Evolutionary conservation across 495 filamentous ascomycete genomes (phyloP).

Genomic region (Penicillium paradoxum): DNA sequence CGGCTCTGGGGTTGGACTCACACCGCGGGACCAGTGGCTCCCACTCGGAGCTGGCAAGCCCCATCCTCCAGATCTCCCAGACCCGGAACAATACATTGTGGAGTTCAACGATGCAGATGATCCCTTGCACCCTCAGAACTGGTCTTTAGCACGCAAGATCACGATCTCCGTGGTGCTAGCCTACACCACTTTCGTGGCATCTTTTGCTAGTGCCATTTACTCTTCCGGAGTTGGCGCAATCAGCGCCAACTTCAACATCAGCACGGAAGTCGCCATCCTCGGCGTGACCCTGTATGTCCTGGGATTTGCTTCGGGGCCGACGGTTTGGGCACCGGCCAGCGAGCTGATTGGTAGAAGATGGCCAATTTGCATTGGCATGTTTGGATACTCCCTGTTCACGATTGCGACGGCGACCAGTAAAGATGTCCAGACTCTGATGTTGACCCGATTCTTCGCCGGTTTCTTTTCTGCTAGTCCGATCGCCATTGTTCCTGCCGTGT

Average conservation of each 20-base stretch:
- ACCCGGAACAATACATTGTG: slow-evolving; percentile 47
- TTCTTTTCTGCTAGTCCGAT: slow-evolving; percentile 42
- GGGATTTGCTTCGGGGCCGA: slow-evolving; percentile 49
- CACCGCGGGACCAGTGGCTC: slow-evolving; percentile 26
- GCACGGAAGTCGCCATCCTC: slow-evolving; percentile 47
- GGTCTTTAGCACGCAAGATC: slow-evolving; percentile 29
- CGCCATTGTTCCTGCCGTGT: slow-evolving; percentile 40
- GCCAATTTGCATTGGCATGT: slow-evolving; percentile 50
- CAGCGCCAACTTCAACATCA: slow-evolving; percentile 41
- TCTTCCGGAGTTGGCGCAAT: slow-evolving; percentile 41
- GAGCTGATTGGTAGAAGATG: slow-evolving; percentile 64
- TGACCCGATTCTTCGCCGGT: slow-evolving; percentile 47
- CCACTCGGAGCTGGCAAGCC: slow-evolving; percentile 38
- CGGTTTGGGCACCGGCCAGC: slow-evolving; percentile 61
- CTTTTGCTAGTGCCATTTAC: slow-evolving; percentile 52
- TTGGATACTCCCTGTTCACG: slow-evolving; percentile 50
- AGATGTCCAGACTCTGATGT: slow-evolving; percentile 51
- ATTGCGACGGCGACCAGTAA: slow-evolving; percentile 53
- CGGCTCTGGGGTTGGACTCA: slow-evolving; percentile 21
- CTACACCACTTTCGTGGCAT: slow-evolving; percentile 47
- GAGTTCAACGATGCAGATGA: slow-evolving; percentile 50
- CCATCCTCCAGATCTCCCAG: slow-evolving; percentile 42
- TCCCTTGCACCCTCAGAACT: slow-evolving; percentile 51
- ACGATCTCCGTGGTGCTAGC: slow-evolving; percentile 33
- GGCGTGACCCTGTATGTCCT: slow-evolving; percentile 52